Percentiles rank a stretch among this genome's conserved stretches.
Evolutionary conservation across 139 green algal genomes (phyloP).

Genomic region (Chlamydomonas eustigma): DNA sequence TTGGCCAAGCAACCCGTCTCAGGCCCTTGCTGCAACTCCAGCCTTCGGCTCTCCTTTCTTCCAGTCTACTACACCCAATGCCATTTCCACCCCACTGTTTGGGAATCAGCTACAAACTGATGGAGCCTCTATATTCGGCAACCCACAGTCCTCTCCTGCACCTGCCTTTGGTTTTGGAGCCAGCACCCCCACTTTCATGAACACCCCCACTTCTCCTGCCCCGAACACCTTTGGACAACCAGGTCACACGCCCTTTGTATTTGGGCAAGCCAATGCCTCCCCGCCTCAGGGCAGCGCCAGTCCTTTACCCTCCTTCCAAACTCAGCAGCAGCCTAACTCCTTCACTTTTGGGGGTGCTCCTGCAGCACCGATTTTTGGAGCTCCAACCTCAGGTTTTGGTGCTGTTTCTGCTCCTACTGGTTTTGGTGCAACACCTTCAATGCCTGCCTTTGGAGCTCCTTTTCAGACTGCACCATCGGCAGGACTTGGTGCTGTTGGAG

Average conservation of each 20-base stretch:
- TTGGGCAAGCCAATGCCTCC: background rate
- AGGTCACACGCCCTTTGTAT: background rate
- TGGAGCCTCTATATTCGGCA: too few species aligned
- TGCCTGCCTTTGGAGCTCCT: too few species aligned
- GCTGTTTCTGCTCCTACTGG: background rate
- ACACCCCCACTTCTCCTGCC: background rate
- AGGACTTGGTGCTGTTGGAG: too few species aligned
- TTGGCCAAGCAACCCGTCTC: too few species aligned
- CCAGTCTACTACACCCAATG: too few species aligned
- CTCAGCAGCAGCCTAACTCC: background rate
- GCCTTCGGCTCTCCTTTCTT: too few species aligned
- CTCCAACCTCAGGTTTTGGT: background rate
- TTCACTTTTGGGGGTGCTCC: background rate
- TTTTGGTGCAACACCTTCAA: too few species aligned
- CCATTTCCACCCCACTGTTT: too few species aligned
- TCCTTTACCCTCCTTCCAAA: background rate
- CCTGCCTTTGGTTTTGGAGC: conserved; percentile 1
- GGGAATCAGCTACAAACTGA: too few species aligned
- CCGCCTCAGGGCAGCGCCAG: background rate
- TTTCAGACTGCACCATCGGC: too few species aligned
- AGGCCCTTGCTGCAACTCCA: too few species aligned
- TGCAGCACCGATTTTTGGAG: background rate
- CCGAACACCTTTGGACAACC: conserved; percentile 2
- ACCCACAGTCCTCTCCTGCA: background rate
- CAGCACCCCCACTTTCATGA: background rate